These are phyloP conservation scores for Elsinoe batatas DNA, from an alignment of 2,329 filamentous ascomycete species.

Conservation along the genomic window DNA sequence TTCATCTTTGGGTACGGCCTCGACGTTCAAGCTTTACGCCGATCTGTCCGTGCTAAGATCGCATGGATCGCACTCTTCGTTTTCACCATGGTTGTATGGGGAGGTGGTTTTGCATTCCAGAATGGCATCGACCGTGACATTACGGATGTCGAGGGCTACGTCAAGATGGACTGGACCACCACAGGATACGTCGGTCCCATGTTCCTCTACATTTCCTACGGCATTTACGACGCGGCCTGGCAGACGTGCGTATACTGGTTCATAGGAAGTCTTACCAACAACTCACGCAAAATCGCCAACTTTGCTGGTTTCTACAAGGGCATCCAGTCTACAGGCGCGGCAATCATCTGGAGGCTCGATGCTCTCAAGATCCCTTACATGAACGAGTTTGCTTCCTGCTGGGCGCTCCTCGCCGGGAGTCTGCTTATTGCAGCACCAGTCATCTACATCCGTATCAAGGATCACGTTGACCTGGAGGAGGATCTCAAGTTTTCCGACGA, in stretches of 20 bases:
- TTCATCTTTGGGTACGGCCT: conserved; percentile 62
- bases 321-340: conserved; percentile 78
- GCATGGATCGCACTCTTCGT: conserved; percentile 53
- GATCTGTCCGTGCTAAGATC: conserved; percentile 57
- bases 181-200: conserved; percentile 65
- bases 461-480: conserved; percentile 69
- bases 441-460: conserved; percentile 68
- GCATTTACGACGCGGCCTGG: conserved; percentile 81
- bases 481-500: conserved; percentile 81
- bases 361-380: conserved; percentile 53
- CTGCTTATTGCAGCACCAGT: conserved; percentile 70
- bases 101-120: conserved; percentile 72
- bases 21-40: conserved; percentile 49
- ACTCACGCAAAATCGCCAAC: conserved; percentile 82
- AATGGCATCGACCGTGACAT: conserved; percentile 43
- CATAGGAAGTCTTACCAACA: conserved; percentile 91
- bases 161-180: conserved; percentile 56
- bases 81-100: conserved; percentile 71
- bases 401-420: conserved; percentile 65
- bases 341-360: conserved; percentile 65
- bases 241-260: conserved; percentile 91
- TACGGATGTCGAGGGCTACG: conserved; percentile 19
- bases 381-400: conserved; percentile 63
- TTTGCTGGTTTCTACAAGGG: conserved; percentile 85
- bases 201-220: conserved; percentile 86